Evolutionary conservation across 495 filamentous ascomycete genomes (phyloP).

Genomic region (Lindgomyces ingoldianus): DNA sequence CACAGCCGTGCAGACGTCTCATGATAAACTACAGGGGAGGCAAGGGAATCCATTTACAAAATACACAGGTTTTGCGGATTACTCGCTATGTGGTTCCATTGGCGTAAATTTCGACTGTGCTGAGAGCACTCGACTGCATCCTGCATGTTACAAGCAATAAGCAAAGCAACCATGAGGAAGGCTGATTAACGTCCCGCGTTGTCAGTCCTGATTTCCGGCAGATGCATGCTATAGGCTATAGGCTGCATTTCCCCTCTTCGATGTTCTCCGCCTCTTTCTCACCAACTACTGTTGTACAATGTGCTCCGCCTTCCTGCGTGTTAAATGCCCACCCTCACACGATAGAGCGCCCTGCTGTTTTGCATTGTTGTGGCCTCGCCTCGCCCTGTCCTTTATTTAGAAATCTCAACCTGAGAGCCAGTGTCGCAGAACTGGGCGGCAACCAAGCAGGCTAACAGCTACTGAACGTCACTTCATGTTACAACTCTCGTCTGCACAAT

Average conservation of each 20-base stretch:
- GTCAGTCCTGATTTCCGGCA: slow-evolving; percentile 1
- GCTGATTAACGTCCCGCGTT: slow-evolving; percentile 7
- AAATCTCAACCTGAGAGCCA: background rate
- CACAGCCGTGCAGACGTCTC: too few species aligned
- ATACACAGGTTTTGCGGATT: slow-evolving; percentile 11
- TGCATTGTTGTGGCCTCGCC: background rate
- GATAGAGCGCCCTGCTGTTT: background rate
- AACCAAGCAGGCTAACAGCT: background rate
- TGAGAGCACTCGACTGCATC: background rate
- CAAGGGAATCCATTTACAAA: too few species aligned
- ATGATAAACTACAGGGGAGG: too few species aligned
- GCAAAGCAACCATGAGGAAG: background rate
- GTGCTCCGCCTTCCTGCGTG: background rate
- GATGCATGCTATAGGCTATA: background rate
- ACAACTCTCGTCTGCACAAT: background rate
- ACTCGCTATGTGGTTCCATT: background rate
- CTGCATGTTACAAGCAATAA: background rate
- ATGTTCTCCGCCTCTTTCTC: background rate
- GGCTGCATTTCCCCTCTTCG: background rate
- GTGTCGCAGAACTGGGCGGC: background rate
- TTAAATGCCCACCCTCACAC: background rate
- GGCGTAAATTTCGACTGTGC: slow-evolving; percentile 2
- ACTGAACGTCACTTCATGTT: background rate
- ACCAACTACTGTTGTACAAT: background rate
- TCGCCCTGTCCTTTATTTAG: background rate